Percentiles rank a stretch among this genome's conserved stretches.
Evolutionary conservation across 2,329 filamentous ascomycete species (phyloP).

Genomic region (Paraconiothyrium sp.): DNA sequence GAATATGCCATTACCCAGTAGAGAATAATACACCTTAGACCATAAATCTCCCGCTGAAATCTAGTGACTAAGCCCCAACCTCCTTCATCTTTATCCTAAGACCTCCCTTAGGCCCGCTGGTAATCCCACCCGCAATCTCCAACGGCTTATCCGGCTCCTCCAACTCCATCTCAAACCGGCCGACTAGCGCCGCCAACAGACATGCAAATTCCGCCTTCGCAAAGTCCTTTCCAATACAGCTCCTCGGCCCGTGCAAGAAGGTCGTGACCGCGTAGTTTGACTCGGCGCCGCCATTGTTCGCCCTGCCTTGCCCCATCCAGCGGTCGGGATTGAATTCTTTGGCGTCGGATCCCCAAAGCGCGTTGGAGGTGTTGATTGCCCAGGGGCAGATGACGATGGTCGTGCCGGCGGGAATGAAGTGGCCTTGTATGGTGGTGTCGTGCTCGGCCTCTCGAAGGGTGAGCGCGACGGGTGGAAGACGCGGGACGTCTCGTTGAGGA

Average conservation of each 20-base stretch:
- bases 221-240: conserved; percentile 85
- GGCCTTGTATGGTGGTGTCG: conserved; percentile 72
- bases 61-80: background rate
- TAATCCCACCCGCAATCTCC: conserved; percentile 74
- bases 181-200: conserved; percentile 79
- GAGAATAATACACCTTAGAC: background rate
- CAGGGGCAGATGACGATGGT: conserved; percentile 70
- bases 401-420: conserved; percentile 75
- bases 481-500: conserved; percentile 80
- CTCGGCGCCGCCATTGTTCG: conserved; percentile 73
- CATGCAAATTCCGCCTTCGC: conserved; percentile 87
- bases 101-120: conserved; percentile 76
- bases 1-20: background rate
- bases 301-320: conserved; percentile 55
- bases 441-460: conserved; percentile 72
- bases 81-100: conserved; percentile 72
- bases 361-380: conserved; percentile 74
- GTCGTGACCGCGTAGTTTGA: conserved; percentile 83
- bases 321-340: conserved; percentile 77
- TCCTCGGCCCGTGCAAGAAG: conserved; percentile 85
- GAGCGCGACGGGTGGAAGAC: conserved; percentile 75
- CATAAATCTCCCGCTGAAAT: background rate
- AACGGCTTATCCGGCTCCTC: conserved; percentile 72
- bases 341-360: conserved; percentile 81
- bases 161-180: conserved; percentile 74